Percentiles rank a stretch among this genome's conserved stretches.
Evolutionary conservation across 352 stramenopile genomes (phyloP).

Genomic region (Pythium oligandrum): DNA sequence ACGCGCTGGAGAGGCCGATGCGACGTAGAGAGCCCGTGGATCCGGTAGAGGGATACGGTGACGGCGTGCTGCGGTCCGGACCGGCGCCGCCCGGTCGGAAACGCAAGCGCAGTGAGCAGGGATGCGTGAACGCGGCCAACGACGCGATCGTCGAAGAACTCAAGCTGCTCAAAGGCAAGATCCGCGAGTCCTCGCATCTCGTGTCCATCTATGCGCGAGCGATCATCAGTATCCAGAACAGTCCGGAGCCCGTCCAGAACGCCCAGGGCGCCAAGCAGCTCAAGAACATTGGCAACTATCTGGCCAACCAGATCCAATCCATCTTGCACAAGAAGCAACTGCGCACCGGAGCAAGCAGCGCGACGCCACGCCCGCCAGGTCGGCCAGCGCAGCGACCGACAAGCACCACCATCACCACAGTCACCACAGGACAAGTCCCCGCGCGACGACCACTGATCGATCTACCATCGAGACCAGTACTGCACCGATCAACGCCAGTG

Average conservation of each 20-base stretch:
- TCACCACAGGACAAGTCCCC: too few relatives aligned
- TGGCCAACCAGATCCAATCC: constrained; percentile 79
- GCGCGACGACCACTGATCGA: neutral
- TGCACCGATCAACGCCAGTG: too few relatives aligned
- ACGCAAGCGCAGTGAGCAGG: constrained; percentile 37
- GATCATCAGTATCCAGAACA: constrained; percentile 62
- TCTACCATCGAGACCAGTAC: neutral
- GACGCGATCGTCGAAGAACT: constrained; percentile 72
- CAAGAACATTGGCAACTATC: constrained; percentile 77
- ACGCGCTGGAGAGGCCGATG: too few relatives aligned
- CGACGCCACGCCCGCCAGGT: too few relatives aligned
- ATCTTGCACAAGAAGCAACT: constrained; percentile 50
- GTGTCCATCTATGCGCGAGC: constrained; percentile 59
- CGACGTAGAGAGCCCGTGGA: too few relatives aligned
- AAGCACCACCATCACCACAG: too few relatives aligned
- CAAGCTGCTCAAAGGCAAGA: constrained; percentile 36
- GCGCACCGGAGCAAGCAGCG: too few relatives aligned
- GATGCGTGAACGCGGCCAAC: constrained; percentile 57
- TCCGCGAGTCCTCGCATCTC: constrained; percentile 68
- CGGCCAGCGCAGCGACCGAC: too few relatives aligned
- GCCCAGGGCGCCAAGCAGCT: constrained; percentile 61
- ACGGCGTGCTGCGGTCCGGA: too few relatives aligned
- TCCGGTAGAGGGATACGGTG: too few relatives aligned
- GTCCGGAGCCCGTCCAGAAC: constrained; percentile 34
- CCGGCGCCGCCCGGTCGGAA: constrained; percentile 12